Conservation (phyloP, 257 asterid genomes). For the Solanum dulcamara region DNA sequence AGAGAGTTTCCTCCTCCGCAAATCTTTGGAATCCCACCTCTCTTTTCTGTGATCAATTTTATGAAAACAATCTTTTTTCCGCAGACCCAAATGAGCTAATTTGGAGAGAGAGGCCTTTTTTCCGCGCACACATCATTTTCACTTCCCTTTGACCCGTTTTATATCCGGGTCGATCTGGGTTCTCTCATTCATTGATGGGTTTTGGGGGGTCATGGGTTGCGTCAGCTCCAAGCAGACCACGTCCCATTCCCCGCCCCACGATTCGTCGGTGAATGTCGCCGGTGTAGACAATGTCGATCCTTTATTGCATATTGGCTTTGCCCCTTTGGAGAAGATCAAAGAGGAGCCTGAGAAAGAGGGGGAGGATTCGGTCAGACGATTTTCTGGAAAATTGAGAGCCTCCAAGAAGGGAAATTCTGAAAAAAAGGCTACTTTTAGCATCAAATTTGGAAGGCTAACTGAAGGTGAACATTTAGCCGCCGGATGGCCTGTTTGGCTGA, state of each 20-base stretch:
- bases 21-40: slow-evolving; percentile 17
- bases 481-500: slow-evolving; percentile 84
- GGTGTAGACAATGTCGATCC: slow-evolving; percentile 7
- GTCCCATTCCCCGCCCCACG: slow-evolving; percentile 16
- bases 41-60: background rate
- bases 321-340: slow-evolving; percentile 69
- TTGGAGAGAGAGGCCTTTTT: slow-evolving; percentile 24
- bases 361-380: slow-evolving; percentile 12
- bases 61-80: slow-evolving; percentile 4
- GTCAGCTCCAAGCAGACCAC: slow-evolving; percentile 65
- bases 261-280: background rate
- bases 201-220: slow-evolving; percentile 88
- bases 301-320: slow-evolving; percentile 19
- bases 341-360: slow-evolving; percentile 75
- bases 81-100: slow-evolving; percentile 14
- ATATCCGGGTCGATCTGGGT: slow-evolving; percentile 24
- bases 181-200: slow-evolving; percentile 45
- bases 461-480: slow-evolving; percentile 58
- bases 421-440: slow-evolving; percentile 33
- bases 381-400: slow-evolving; percentile 18
- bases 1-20: background rate
- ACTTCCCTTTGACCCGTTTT: slow-evolving; percentile 23
- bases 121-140: background rate
- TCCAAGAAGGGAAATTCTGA: slow-evolving; percentile 21
- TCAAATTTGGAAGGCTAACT: slow-evolving; percentile 59